phyloP scores from a whole-genome alignment of 805 yeast genomes.

The Isabelozyma heimii region DNA sequence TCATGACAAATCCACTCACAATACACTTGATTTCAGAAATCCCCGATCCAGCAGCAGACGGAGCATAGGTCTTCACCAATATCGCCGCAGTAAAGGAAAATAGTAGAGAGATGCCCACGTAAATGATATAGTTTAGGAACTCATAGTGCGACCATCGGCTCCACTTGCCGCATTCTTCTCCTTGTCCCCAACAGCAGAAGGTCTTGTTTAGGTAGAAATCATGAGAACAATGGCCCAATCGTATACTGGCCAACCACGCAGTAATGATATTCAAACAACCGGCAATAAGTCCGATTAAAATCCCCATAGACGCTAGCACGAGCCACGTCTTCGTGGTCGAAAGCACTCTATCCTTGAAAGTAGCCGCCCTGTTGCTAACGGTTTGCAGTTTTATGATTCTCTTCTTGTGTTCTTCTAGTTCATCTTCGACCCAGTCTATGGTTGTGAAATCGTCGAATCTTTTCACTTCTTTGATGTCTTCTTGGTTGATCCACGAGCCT shows the following conservation, averaged over 20 bases:
- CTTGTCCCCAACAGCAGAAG: constrained; percentile 78
- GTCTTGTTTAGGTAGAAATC: constrained; percentile 68
- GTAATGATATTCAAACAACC: constrained; percentile 79
- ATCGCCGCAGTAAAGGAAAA: constrained; percentile 67
- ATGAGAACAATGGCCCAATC: constrained; percentile 72
- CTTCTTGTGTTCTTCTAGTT: constrained; percentile 44
- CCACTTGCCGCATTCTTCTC: constrained; percentile 67
- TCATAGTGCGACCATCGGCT: constrained; percentile 52
- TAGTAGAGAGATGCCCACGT: constrained; percentile 53
- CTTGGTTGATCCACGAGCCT: constrained; percentile 40
- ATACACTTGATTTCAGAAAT: constrained; percentile 95
- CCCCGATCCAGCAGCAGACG: constrained; percentile 95
- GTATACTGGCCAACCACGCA: constrained; percentile 77
- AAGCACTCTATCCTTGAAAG: constrained; percentile 22
- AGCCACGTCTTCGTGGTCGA: constrained; percentile 61
- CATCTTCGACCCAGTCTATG: constrained; percentile 70
- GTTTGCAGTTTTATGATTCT: constrained; percentile 18
- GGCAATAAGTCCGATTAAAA: constrained; percentile 78
- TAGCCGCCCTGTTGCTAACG: constrained; percentile 7
- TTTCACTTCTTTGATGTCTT: constrained; percentile 35
- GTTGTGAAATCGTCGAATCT: constrained; percentile 62
- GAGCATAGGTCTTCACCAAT: constrained; percentile 70
- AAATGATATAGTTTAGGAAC: constrained; percentile 52
- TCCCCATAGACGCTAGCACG: constrained; percentile 72
- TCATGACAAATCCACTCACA: constrained; percentile 81